These are phyloP conservation scores for Alternaria metachromatica DNA, from an alignment of 2,329 filamentous ascomycete species.

Conservation along the genomic window DNA sequence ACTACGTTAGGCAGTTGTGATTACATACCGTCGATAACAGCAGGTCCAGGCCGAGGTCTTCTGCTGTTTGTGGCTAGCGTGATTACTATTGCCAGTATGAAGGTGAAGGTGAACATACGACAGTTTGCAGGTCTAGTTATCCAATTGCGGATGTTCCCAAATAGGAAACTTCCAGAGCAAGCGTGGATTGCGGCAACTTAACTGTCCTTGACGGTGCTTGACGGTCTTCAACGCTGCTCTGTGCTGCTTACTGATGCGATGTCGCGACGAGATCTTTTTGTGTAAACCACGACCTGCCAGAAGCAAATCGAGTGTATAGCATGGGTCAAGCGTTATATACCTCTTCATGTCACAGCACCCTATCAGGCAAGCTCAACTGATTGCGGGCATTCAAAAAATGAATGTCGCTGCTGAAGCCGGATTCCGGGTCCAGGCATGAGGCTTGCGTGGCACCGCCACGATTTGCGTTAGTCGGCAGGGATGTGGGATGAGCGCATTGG, in stretches of 20 bases:
- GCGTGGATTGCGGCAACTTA: neutral
- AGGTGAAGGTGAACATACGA: neutral
- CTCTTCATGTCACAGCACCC: neutral
- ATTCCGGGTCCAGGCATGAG: slow-evolving; percentile 3
- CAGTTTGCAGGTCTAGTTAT: neutral
- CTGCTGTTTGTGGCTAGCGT: neutral
- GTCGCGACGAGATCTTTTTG: neutral
- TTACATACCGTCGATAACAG: neutral
- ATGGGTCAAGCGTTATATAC: neutral
- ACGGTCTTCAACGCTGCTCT: neutral
- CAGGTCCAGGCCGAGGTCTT: neutral
- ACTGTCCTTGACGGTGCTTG: neutral
- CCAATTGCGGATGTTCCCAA: neutral
- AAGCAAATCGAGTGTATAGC: neutral
- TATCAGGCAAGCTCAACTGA: neutral
- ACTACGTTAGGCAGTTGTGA: neutral
- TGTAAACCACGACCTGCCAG: neutral
- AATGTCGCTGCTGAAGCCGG: neutral
- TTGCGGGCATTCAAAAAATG: neutral
- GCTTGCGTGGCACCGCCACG: slow-evolving; percentile 22
- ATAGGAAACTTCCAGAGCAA: neutral
- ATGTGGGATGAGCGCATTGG: slow-evolving; percentile 26
- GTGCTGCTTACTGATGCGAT: neutral
- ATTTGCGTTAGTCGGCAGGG: slow-evolving; percentile 23
- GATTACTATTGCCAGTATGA: neutral